Conservation (phyloP, 1,284 basidiomycete species). For the Puccinia coronata region DNA sequence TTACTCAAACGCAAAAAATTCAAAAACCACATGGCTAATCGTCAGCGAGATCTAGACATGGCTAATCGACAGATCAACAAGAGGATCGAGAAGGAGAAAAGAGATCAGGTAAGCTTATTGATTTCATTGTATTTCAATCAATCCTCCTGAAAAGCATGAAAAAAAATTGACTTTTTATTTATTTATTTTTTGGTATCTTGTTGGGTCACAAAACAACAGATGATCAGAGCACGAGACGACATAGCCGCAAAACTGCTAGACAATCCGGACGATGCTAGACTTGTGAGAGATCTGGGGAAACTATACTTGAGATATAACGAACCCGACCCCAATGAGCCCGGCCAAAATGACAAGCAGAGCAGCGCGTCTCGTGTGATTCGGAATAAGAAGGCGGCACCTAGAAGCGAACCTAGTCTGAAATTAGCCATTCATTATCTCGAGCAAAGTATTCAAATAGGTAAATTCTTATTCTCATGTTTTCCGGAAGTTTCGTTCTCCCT, state of each 20-base stretch:
- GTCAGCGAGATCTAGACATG: constrained; percentile 31
- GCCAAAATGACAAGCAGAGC: constrained; percentile 6
- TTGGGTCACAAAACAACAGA: constrained; percentile 7
- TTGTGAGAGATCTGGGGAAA: constrained; percentile 36
- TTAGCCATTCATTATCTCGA: constrained; percentile 43
- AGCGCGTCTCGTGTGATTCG: background rate
- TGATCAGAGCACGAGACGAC: constrained; percentile 30
- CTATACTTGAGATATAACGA: constrained; percentile 32
- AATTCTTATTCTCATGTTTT: background rate
- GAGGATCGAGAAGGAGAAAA: constrained; percentile 32
- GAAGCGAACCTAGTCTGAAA: constrained; percentile 42
- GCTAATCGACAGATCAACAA: constrained; percentile 30
- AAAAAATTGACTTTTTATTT: no score
- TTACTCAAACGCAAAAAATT: constrained; percentile 37
- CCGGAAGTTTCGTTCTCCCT: background rate
- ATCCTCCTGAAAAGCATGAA: background rate
- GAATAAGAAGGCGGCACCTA: background rate
- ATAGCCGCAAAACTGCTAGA: constrained; percentile 29
- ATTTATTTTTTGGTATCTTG: no score
- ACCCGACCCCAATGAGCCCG: constrained; percentile 20
- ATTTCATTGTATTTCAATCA: background rate
- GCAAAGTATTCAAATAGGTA: constrained; percentile 41
- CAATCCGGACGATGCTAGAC: constrained; percentile 25
- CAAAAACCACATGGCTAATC: constrained; percentile 21
- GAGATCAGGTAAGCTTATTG: constrained; percentile 23